These are phyloP conservation scores for Verruconis gallopava DNA, from an alignment of 2,329 filamentous ascomycete genomes.

Conservation along the genomic window DNA sequence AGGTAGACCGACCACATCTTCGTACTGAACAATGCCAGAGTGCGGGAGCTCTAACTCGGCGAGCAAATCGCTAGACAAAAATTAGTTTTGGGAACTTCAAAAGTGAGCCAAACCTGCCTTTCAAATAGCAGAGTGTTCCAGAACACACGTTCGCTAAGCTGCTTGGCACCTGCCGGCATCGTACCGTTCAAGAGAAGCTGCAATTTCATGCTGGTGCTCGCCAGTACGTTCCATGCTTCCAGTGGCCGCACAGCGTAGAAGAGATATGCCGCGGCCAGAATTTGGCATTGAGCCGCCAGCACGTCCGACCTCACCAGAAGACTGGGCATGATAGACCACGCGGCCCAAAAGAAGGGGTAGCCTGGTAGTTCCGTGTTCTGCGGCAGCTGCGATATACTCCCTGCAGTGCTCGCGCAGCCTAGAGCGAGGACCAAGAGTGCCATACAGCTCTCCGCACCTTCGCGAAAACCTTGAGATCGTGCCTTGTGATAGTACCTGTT, in stretches of 20 bases:
- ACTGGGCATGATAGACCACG: conserved; percentile 63
- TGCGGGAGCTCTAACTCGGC: conserved; percentile 72
- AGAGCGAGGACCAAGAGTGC: conserved; percentile 66
- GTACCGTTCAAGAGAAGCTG: conserved; percentile 64
- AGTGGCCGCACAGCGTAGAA: conserved; percentile 72
- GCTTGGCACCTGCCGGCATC: conserved; percentile 50
- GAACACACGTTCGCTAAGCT: conserved; percentile 65
- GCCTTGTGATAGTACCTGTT: conserved; percentile 61
- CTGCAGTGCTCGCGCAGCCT: conserved; percentile 60
- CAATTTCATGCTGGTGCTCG: conserved; percentile 68
- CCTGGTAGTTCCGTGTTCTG: conserved; percentile 60
- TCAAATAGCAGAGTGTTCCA: conserved; percentile 76
- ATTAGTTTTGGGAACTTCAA: conserved; percentile 3
- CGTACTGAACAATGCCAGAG: conserved; percentile 70
- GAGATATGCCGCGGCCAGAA: conserved; percentile 68
- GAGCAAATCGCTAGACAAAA: conserved; percentile 44
- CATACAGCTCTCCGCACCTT: conserved; percentile 71
- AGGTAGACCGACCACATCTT: conserved; percentile 66
- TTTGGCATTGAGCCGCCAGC: conserved; percentile 65
- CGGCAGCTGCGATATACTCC: conserved; percentile 61
- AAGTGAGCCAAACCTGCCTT: conserved; percentile 26
- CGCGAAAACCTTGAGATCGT: conserved; percentile 60
- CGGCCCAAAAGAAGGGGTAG: conserved; percentile 66
- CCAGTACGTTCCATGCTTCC: conserved; percentile 71
- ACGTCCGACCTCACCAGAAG: conserved; percentile 73